Evolutionary conservation across 164 flowering plant species (phyloP).

Genomic region (Liquidambar formosana): DNA sequence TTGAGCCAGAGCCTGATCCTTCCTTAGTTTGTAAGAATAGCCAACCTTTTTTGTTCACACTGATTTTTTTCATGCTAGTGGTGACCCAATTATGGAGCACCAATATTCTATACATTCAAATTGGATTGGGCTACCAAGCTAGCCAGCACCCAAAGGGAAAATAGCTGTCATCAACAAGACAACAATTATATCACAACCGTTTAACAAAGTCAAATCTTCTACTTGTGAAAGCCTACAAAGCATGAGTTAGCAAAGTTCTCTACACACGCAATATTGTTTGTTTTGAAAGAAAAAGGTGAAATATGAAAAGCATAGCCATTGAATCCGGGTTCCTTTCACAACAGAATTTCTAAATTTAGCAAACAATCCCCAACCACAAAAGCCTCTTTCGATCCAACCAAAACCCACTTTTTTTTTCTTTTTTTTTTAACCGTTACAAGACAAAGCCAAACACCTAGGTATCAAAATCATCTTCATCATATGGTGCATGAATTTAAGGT

Average conservation of each 20-base stretch:
- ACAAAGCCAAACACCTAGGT: not conserved
- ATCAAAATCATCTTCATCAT: not conserved
- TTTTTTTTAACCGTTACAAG: not conserved
- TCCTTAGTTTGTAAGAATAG: no score
- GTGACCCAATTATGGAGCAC: no score
- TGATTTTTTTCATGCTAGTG: no score
- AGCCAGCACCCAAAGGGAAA: no score
- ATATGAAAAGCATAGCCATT: not conserved
- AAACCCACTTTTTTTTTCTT: not conserved
- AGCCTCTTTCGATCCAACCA: slow-evolving; percentile 1
- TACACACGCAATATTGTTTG: not conserved
- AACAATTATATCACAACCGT: no score
- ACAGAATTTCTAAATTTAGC: slow-evolving; percentile 20
- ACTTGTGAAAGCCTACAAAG: slow-evolving; percentile 1
- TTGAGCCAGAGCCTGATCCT: no score
- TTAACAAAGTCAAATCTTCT: not conserved
- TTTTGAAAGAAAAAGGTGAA: not conserved
- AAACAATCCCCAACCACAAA: not conserved
- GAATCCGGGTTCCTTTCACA: slow-evolving; percentile 8
- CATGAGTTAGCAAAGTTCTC: not conserved
- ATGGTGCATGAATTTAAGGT: no score
- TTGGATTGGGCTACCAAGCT: no score
- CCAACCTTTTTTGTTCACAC: no score
- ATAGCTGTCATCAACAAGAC: no score
- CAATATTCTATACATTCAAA: no score